Evolutionary conservation across 257 asterid species (phyloP).

Genomic region (Nicotiana otophora): DNA sequence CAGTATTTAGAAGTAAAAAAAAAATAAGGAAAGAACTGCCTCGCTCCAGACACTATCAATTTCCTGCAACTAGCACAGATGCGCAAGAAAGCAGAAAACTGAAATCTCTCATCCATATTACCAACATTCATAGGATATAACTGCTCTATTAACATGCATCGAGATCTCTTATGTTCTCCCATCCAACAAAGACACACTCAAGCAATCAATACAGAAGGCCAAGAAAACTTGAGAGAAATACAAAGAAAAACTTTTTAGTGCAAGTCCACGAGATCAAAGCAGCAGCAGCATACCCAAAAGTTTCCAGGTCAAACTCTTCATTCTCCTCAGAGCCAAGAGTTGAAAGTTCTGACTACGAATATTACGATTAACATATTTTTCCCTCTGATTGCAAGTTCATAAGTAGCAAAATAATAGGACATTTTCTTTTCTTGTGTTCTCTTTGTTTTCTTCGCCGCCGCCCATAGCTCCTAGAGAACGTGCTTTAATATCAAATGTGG

Average conservation of each 20-base stretch:
- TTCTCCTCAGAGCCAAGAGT: background rate
- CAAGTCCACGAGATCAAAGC: background rate
- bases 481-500: background rate
- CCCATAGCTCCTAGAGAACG: background rate
- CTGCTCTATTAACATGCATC: background rate
- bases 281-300: background rate
- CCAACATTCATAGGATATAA: background rate
- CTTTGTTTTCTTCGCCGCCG: background rate
- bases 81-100: background rate
- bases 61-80: background rate
- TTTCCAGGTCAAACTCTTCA: background rate
- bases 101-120: background rate
- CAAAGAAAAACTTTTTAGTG: background rate
- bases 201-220: background rate
- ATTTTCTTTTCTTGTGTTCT: background rate
- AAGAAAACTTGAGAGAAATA: background rate
- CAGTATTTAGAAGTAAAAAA: background rate
- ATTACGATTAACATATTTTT: background rate
- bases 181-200: background rate
- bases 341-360: background rate
- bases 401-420: background rate
- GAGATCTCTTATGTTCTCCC: background rate
- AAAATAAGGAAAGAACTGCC: background rate
- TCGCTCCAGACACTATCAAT: background rate
- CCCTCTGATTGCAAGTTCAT: background rate